A percentile compares a stretch with the other conserved stretches of the same genome.
Evolutionary conservation across 129 eudicot species (phyloP).

Genomic region (Centella asiatica): DNA sequence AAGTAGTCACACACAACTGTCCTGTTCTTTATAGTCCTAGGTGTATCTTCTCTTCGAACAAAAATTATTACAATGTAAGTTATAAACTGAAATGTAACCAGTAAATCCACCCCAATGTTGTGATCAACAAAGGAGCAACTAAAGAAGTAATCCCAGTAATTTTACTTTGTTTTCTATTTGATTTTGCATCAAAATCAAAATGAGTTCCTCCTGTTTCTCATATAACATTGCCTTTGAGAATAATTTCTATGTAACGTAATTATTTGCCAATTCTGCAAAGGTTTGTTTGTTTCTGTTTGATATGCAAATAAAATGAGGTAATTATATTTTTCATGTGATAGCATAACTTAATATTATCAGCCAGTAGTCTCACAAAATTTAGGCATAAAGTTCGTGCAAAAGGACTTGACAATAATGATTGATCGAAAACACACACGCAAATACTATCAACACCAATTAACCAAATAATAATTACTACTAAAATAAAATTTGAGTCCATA

Average conservation of each 20-base stretch:
- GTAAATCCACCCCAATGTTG: not conserved
- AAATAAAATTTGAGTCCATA: too few species aligned
- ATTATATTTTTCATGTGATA: not conserved
- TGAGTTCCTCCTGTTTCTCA: not conserved
- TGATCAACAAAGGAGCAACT: not conserved
- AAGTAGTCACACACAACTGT: constrained; percentile 13
- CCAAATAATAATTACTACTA: too few species aligned
- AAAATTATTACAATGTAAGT: not conserved
- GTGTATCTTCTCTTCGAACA: not conserved
- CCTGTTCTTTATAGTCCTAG: not conserved
- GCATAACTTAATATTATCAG: too few species aligned
- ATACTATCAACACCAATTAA: too few species aligned
- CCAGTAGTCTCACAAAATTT: too few species aligned
- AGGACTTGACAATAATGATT: too few species aligned
- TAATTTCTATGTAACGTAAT: not conserved
- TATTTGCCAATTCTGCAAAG: not conserved
- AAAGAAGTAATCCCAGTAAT: not conserved
- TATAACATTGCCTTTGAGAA: not conserved
- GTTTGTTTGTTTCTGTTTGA: not conserved
- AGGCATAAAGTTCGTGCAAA: too few species aligned
- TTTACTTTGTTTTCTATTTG: not conserved
- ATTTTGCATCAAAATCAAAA: not conserved
- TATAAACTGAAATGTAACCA: not conserved
- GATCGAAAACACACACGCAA: too few species aligned
- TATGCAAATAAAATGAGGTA: too few species aligned